phyloP scores from a whole-genome alignment of 148 eudicot genomes.

The Drosera capensis region DNA sequence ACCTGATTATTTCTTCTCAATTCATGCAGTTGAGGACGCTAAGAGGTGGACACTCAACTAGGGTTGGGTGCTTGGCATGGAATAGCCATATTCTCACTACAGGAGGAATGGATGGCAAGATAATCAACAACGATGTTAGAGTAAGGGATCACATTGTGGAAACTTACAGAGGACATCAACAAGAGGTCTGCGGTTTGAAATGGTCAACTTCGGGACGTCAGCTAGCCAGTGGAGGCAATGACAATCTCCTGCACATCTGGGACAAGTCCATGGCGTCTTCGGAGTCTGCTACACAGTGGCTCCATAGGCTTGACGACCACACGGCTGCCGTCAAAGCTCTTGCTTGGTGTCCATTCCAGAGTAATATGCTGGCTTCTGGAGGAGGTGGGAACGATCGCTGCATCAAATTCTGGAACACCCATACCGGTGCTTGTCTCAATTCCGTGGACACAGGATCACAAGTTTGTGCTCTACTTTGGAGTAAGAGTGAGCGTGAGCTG shows the following conservation, averaged over 20 bases:
- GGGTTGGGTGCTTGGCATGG: constrained; percentile 85
- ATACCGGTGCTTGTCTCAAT: constrained; percentile 84
- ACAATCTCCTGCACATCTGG: constrained; percentile 86
- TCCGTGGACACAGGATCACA: constrained; percentile 89
- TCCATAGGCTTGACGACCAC: constrained; percentile 86
- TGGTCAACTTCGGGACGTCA: constrained; percentile 93
- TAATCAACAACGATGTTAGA: constrained; percentile 76
- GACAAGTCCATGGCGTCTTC: constrained; percentile 65
- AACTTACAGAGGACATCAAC: constrained; percentile 73
- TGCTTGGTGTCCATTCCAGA: constrained; percentile 96
- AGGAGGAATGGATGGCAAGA: constrained; percentile 76
- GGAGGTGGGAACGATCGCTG: constrained; percentile 83
- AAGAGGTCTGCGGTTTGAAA: constrained; percentile 80
- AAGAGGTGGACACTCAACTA: constrained; percentile 62
- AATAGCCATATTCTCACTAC: constrained; percentile 79
- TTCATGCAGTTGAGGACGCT: constrained; percentile 56
- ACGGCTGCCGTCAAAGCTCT: constrained; percentile 94
- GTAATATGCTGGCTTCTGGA: constrained; percentile 76
- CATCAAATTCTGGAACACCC: constrained; percentile 95
- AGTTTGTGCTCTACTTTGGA: constrained; percentile 84
- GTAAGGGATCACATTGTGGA: constrained; percentile 46
- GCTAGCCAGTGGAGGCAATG: constrained; percentile 85
- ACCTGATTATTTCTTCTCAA: not conserved
- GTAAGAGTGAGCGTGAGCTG: constrained; percentile 73
- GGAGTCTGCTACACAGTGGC: constrained; percentile 58